A percentile compares a stretch with the other conserved stretches of the same genome.
Evolutionary conservation across 23 red algal species (phyloP).

Genomic region (Gracilaria caudata): DNA sequence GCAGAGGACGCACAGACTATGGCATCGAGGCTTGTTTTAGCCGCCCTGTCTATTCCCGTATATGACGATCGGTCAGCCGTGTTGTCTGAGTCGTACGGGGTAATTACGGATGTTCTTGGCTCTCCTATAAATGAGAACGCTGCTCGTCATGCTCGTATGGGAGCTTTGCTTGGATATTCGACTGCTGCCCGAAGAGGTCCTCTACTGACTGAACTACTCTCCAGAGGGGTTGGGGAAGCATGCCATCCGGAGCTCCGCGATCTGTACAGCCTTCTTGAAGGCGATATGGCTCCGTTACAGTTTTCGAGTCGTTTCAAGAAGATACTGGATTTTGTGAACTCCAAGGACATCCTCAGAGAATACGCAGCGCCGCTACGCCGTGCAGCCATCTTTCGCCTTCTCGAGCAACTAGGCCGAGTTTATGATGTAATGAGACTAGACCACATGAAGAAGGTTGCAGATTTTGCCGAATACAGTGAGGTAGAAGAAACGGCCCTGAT

Average conservation of each 20-base stretch:
- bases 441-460: slow-evolving; percentile 69
- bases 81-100: slow-evolving; percentile 70
- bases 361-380: slow-evolving; percentile 82
- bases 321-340: slow-evolving; percentile 72
- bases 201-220: slow-evolving; percentile 72
- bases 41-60: slow-evolving; percentile 85
- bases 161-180: slow-evolving; percentile 76
- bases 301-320: slow-evolving; percentile 81
- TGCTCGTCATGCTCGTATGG: slow-evolving; percentile 86
- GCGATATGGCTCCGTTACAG: slow-evolving; percentile 68
- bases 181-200: slow-evolving; percentile 50
- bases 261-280: slow-evolving; percentile 80
- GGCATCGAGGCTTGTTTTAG: slow-evolving; percentile 85
- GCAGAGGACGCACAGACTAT: slow-evolving; percentile 78
- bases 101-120: slow-evolving; percentile 74
- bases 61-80: slow-evolving; percentile 82
- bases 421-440: slow-evolving; percentile 90
- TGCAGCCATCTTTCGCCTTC: slow-evolving; percentile 78
- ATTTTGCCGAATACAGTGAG: slow-evolving; percentile 81
- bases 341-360: slow-evolving; percentile 58
- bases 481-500: slow-evolving; percentile 86
- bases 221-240: slow-evolving; percentile 43
- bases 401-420: slow-evolving; percentile 80
- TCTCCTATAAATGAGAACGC: slow-evolving; percentile 78
- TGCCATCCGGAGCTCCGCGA: slow-evolving; percentile 69